Evolutionary conservation across 768 basidiomycete genomes (phyloP).

Genomic region (Pholiota conissans): DNA sequence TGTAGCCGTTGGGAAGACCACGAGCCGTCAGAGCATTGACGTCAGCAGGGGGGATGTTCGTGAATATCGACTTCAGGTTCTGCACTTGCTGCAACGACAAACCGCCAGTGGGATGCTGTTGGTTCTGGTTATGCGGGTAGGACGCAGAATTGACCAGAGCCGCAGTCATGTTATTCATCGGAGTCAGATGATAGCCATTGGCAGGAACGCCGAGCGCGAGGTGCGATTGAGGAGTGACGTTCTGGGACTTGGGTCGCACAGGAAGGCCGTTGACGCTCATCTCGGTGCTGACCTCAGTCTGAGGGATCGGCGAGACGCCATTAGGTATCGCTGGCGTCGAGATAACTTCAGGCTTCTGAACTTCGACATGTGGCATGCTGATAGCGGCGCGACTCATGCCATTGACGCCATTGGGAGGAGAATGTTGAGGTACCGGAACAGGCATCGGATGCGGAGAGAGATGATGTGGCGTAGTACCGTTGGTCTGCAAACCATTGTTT

Average conservation of each 20-base stretch:
- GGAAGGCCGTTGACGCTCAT: slow-evolving; percentile 22
- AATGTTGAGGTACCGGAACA: slow-evolving; percentile 29
- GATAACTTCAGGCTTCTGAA: slow-evolving; percentile 32
- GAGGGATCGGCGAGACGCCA: slow-evolving; percentile 29
- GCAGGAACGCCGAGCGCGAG: slow-evolving; percentile 29
- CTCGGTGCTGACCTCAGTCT: slow-evolving; percentile 23
- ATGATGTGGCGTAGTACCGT: slow-evolving; percentile 34
- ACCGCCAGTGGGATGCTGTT: slow-evolving; percentile 33
- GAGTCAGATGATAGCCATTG: slow-evolving; percentile 52
- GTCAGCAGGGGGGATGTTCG: slow-evolving; percentile 39
- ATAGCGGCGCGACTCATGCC: slow-evolving; percentile 41
- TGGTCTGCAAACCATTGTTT: slow-evolving; percentile 16
- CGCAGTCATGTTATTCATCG: slow-evolving; percentile 33
- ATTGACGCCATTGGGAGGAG: slow-evolving; percentile 34
- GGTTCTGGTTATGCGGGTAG: slow-evolving; percentile 32
- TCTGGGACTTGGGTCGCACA: slow-evolving; percentile 46
- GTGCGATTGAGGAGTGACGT: slow-evolving; percentile 35
- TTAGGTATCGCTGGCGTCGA: slow-evolving; percentile 31
- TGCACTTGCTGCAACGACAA: slow-evolving; percentile 62
- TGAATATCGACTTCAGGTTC: slow-evolving; percentile 56
- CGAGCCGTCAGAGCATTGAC: slow-evolving; percentile 35
- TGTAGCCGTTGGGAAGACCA: slow-evolving; percentile 35
- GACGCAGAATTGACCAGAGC: slow-evolving; percentile 32
- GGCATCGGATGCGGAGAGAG: slow-evolving; percentile 37
- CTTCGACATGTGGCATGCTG: slow-evolving; percentile 47